Evolutionary conservation across 2,329 filamentous ascomycete genomes (phyloP), one percentile per base, ranked within the genome.

Genomic region (Xylariaceae sp.): DNA sequence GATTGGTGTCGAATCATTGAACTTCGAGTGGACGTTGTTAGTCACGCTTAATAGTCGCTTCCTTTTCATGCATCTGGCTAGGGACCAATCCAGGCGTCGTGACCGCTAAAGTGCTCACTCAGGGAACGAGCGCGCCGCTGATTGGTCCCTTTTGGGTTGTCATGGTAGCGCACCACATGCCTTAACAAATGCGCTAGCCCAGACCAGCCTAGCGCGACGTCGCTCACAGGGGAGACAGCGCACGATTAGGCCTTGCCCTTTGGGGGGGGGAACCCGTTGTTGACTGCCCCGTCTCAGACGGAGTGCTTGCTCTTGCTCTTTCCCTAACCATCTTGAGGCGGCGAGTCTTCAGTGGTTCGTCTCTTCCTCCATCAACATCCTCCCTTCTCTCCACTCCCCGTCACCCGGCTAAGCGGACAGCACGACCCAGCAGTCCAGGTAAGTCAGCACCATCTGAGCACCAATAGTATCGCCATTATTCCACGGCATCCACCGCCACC

Each of bases 161-260:
- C 67, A 67, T 67, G 69, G 69, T 69, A 71, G 68, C 68, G 59
- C 53, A 58, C 56, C 62, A 68, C 64, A 65, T 68, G 66, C 65
- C 60, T 62, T 61, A 57, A 35, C 17, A 1, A 54, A 15, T 0
- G 37, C 55, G 65, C 65, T 69, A 68, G 51, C 0, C 66, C 64
- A 0, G 0, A 50, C 8, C 0, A 30, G 61, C 7, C 15, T 68
- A 68, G 69, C 56, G 53, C 53, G 7, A 51, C 64, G 62, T 54
- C 51, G 59, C 50, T 57, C 57, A 61, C 65, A 69, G 63, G 67
- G 67, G 66, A 60, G 61, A 64, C 62, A 64, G 62, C 62, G 55
- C 62, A 64, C 62, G 64, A 64, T 55, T 56, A 53, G 51, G 55
- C 49, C 39, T 35, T 53, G 51, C 52, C 59, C 61, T 45, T 45